These are phyloP conservation scores for Rhododendron vialii DNA, from an alignment of 148 eudicot genomes.

Conservation along the genomic window DNA sequence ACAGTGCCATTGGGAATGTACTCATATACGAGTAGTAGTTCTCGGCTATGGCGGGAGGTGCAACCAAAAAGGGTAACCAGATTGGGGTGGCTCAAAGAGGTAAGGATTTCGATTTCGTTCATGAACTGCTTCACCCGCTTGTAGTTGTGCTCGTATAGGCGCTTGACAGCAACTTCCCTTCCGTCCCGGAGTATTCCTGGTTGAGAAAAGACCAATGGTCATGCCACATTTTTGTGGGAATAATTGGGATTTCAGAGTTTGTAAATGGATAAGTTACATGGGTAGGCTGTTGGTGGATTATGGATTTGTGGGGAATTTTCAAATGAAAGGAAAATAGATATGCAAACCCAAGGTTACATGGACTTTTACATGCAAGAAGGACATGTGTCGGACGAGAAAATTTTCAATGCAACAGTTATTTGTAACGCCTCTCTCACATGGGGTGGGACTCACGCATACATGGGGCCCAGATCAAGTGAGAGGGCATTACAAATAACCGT, in stretches of 20 bases:
- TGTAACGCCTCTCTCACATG: no score
- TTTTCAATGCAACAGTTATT: no score
- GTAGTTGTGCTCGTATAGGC: slow-evolving; percentile 31
- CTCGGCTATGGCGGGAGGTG: slow-evolving; percentile 53
- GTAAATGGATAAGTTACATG: not conserved
- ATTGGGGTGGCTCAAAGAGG: slow-evolving; percentile 38
- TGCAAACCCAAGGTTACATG: not conserved
- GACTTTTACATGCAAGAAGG: not conserved
- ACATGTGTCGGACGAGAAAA: not conserved
- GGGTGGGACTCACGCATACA: no score
- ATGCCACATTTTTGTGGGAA: not conserved
- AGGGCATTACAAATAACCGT: no score
- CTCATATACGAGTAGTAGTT: not conserved
- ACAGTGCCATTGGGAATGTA: no score
- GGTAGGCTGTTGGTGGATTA: not conserved
- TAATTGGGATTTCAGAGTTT: not conserved
- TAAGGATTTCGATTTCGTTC: not conserved
- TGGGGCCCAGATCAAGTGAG: no score
- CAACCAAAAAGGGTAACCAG: slow-evolving; percentile 64
- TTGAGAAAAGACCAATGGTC: not conserved
- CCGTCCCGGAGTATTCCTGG: slow-evolving; percentile 58
- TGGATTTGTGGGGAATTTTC: not conserved
- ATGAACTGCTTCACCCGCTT: slow-evolving; percentile 8
- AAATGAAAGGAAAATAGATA: not conserved
- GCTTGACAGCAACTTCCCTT: slow-evolving; percentile 59